These are phyloP conservation scores for Magnolia changhungtana DNA, from an alignment of 164 flowering plant genomes.

Conservation along the genomic window DNA sequence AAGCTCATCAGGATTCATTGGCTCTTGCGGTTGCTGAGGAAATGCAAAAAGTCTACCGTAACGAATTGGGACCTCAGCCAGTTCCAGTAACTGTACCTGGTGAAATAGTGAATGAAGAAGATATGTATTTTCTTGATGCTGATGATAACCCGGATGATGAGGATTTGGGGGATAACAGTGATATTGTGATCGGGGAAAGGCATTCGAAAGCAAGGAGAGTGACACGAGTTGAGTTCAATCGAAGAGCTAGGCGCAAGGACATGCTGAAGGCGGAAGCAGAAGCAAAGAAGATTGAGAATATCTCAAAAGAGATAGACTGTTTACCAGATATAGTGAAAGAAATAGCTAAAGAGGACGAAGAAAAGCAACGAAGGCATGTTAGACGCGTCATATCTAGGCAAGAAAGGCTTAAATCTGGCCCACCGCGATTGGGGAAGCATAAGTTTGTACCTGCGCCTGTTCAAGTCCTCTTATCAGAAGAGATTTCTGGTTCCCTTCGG, in stretches of 20 bases:
- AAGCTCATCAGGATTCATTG: slow-evolving; percentile 90
- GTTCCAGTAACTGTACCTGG: slow-evolving; percentile 77
- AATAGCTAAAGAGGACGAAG: slow-evolving; percentile 84
- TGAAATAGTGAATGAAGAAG: slow-evolving; percentile 66
- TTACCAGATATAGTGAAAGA: slow-evolving; percentile 74
- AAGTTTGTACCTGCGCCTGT: slow-evolving; percentile 91
- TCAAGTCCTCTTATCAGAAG: slow-evolving; percentile 89
- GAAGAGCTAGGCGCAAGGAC: slow-evolving; percentile 73
- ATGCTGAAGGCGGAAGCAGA: slow-evolving; percentile 55
- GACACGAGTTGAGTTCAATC: slow-evolving; percentile 71
- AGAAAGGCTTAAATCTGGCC: slow-evolving; percentile 69
- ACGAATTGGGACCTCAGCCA: slow-evolving; percentile 84
- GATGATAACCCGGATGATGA: slow-evolving; percentile 46
- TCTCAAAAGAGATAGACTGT: slow-evolving; percentile 77
- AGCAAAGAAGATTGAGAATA: slow-evolving; percentile 43
- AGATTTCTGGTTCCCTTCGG: slow-evolving; percentile 83
- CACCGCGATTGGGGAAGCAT: slow-evolving; percentile 94
- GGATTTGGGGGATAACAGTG: slow-evolving; percentile 32
- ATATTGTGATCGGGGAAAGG: slow-evolving; percentile 46
- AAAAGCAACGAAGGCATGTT: slow-evolving; percentile 61
- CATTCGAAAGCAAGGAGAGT: slow-evolving; percentile 49
- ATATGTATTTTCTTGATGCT: slow-evolving; percentile 76
- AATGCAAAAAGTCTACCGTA: slow-evolving; percentile 78
- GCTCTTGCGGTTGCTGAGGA: slow-evolving; percentile 94
- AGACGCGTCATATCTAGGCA: slow-evolving; percentile 65